Evolutionary conservation across 164 flowering plant genomes (phyloP).

Genomic region (Cinnamomum micranthum): DNA sequence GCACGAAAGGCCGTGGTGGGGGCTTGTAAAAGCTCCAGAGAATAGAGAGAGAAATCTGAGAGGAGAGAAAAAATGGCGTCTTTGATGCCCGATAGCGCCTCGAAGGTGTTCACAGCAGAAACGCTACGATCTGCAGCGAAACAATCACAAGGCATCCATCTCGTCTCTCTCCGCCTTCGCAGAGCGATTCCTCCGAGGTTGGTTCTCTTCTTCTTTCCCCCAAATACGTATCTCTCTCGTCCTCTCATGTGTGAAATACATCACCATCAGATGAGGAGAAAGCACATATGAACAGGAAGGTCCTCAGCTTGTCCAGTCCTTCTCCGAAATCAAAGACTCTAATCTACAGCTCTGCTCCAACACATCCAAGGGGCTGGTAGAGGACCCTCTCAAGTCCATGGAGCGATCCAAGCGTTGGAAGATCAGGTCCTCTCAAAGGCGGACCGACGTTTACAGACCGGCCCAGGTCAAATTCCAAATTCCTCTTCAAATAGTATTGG

Average conservation of each 20-base stretch:
- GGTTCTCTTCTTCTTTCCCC: not conserved
- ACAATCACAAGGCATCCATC: slow-evolving; percentile 55
- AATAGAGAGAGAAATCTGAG: not conserved
- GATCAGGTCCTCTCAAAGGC: slow-evolving; percentile 52
- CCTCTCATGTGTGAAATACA: not conserved
- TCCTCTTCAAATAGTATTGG: too few species aligned
- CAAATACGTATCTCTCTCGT: not conserved
- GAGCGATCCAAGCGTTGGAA: slow-evolving; percentile 72
- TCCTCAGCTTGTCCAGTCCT: slow-evolving; percentile 68
- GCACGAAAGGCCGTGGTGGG: too few species aligned
- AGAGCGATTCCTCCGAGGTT: slow-evolving; percentile 79
- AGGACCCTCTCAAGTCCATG: slow-evolving; percentile 60
- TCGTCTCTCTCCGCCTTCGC: slow-evolving; percentile 77
- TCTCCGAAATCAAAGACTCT: slow-evolving; percentile 54
- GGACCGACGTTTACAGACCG: too few species aligned
- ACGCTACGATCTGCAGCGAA: slow-evolving; percentile 69
- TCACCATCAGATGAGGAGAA: slow-evolving; percentile 59
- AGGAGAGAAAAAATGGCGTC: slow-evolving; percentile 41
- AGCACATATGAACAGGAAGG: slow-evolving; percentile 70
- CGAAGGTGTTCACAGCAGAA: slow-evolving; percentile 65
- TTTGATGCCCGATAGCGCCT: slow-evolving; percentile 44
- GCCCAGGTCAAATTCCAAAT: too few species aligned
- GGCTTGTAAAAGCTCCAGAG: too few species aligned
- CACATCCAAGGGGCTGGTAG: slow-evolving; percentile 65
- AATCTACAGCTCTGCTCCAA: slow-evolving; percentile 43